phyloP scores from a whole-genome alignment of 148 eudicot species.

The Heliamphora exappendiculata region DNA sequence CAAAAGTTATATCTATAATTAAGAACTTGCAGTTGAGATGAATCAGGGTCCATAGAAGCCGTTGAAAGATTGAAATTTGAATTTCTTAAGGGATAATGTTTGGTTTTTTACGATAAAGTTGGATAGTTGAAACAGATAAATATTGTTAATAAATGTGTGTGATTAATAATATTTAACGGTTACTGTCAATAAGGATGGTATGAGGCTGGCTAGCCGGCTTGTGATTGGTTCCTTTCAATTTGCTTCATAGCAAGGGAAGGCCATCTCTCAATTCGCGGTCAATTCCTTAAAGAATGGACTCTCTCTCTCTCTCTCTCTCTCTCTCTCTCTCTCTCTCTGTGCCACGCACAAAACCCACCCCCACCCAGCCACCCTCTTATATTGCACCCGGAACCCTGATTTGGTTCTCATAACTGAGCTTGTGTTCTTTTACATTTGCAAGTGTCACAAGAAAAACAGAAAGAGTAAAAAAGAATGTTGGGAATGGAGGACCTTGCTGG shows the following conservation, averaged over 20 bases:
- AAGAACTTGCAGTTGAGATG: neutral
- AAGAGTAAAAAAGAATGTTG: no score
- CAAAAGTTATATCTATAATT: neutral
- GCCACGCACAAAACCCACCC: slow-evolving; percentile 16
- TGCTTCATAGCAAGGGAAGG: slow-evolving; percentile 28
- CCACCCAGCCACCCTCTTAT: slow-evolving; percentile 18
- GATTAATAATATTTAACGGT: slow-evolving; percentile 20
- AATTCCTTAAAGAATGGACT: slow-evolving; percentile 49
- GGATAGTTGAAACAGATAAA: neutral
- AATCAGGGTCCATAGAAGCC: neutral
- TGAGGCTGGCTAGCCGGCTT: slow-evolving; percentile 39
- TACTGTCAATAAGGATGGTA: slow-evolving; percentile 24
- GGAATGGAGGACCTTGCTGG: slow-evolving; percentile 28
- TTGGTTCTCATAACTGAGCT: neutral
- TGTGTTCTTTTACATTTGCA: slow-evolving; percentile 1
- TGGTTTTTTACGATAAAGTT: no score
- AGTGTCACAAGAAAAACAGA: neutral
- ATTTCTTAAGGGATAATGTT: neutral
- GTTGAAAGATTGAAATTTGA: neutral
- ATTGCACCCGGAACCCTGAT: slow-evolving; percentile 19
- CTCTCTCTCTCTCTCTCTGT: slow-evolving; percentile 13
- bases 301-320: slow-evolving; percentile 10
- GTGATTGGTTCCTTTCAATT: slow-evolving; percentile 24
- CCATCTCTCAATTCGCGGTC: slow-evolving; percentile 39
- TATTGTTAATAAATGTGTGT: neutral